These are phyloP conservation scores for Salix caprea DNA, from an alignment of 345 rosid species.

Conservation along the genomic window DNA sequence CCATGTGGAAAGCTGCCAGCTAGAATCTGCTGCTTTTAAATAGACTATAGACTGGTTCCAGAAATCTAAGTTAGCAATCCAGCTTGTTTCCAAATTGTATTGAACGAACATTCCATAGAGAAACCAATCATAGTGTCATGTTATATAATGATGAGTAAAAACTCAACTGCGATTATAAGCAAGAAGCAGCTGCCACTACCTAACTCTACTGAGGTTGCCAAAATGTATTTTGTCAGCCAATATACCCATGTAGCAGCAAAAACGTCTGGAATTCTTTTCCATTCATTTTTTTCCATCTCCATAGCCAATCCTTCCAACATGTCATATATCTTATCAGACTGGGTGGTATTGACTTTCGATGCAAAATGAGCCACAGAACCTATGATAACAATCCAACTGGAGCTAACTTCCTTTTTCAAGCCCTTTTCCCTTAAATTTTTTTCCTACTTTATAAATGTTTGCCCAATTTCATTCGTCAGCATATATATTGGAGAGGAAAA, in stretches of 20 bases:
- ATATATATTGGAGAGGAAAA: constrained; percentile 80
- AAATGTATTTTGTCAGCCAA: background rate
- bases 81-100: background rate
- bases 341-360: constrained; percentile 61
- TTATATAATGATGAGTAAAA: background rate
- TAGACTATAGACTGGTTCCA: background rate
- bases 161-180: background rate
- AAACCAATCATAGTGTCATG: background rate
- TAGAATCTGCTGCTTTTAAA: background rate
- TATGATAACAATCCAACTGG: constrained; percentile 64
- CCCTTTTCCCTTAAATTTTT: constrained; percentile 61
- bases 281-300: constrained; percentile 42
- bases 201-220: background rate
- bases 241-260: background rate
- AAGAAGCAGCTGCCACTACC: constrained; percentile 1
- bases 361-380: constrained; percentile 53
- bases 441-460: constrained; percentile 63
- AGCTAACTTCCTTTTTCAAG: constrained; percentile 64
- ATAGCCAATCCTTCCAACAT: constrained; percentile 44
- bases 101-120: background rate
- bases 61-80: background rate
- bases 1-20: background rate
- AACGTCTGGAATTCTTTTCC: background rate
- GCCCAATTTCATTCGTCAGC: constrained; percentile 78
- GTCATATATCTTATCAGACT: constrained; percentile 44